These are phyloP conservation scores for Fusarium circinatum DNA, from an alignment of 2,329 filamentous ascomycete genomes.

Conservation along the genomic window DNA sequence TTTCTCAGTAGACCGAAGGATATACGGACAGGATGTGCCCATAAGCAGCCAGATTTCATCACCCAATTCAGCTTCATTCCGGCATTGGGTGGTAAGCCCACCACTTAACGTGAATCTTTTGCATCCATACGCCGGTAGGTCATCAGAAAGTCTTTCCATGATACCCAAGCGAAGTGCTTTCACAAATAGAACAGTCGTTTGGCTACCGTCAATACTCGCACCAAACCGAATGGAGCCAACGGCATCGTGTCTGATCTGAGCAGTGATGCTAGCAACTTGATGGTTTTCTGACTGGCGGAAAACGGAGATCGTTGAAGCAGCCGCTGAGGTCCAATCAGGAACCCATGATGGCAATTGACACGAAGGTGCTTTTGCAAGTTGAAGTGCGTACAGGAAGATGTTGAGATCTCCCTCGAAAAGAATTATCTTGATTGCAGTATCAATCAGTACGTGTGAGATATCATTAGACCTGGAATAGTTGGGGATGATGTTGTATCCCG, in stretches of 20 bases:
- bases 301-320: background rate
- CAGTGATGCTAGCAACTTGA: background rate
- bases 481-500: background rate
- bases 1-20: background rate
- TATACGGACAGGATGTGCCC: background rate
- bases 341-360: background rate
- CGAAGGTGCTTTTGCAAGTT: background rate
- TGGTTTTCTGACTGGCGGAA: background rate
- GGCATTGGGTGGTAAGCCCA: background rate
- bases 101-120: background rate
- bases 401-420: background rate
- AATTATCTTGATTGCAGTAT: background rate
- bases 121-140: background rate
- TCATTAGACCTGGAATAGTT: background rate
- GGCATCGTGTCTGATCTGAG: background rate
- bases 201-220: background rate
- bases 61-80: no score
- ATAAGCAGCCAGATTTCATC: background rate
- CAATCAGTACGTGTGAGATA: background rate
- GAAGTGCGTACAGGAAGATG: background rate
- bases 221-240: background rate
- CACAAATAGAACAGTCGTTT: background rate
- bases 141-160: rapidly evolving
- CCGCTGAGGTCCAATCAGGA: background rate
- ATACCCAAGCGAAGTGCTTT: background rate